Conservation (phyloP, 208 protist species). For the Willaertia magna region DNA sequence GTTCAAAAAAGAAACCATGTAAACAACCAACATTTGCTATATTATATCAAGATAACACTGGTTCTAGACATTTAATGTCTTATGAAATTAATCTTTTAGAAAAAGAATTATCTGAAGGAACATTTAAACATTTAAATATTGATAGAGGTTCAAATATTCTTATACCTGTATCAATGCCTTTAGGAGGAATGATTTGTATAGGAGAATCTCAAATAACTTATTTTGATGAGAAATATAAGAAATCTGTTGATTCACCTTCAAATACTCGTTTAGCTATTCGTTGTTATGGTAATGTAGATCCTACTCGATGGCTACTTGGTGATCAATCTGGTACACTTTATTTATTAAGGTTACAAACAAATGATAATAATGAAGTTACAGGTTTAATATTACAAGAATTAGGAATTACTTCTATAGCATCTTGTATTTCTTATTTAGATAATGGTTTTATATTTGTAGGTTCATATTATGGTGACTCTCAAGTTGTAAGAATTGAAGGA, state of each 20-base stretch:
- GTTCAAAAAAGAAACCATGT: neutral
- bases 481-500: conserved; percentile 11
- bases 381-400: neutral
- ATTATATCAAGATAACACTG: neutral
- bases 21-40: neutral
- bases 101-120: neutral
- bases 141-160: neutral
- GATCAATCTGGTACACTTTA: neutral
- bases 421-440: conserved; percentile 16
- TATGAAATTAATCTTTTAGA: neutral
- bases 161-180: neutral
- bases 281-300: neutral
- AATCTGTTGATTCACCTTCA: neutral
- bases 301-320: neutral
- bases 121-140: neutral
- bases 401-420: neutral
- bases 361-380: neutral
- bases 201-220: neutral
- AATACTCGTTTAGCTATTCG: neutral
- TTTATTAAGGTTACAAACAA: neutral
- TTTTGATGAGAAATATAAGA: neutral
- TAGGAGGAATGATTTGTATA: neutral
- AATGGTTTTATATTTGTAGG: conserved; percentile 14
- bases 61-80: neutral
- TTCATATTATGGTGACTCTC: conserved; percentile 16